Evolutionary conservation across 106 monocot genomes (phyloP), one percentile per base, ranked within the genome.

Genomic region (Acorus gramineus): DNA sequence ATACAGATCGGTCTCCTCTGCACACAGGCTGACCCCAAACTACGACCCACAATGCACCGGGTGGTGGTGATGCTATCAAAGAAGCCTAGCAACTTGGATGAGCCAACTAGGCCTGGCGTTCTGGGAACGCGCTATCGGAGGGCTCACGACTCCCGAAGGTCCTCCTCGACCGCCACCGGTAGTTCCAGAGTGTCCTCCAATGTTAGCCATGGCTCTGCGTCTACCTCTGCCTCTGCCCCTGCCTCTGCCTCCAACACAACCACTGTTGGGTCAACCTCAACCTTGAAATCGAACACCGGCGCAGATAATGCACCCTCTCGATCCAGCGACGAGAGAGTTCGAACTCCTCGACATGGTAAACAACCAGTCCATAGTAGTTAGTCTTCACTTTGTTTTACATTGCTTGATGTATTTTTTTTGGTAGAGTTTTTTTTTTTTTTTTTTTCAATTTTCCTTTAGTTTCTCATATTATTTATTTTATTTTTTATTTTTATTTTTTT

Each of bases 1-100:
- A 71, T 79, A 6, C 87, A 83, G 10, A 12, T 87, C n/a, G 87
- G 80, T 9, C 77, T 87, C 44, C 80, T 87, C 10, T 87, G 87
- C 72, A 72, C 80, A 4, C 87, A 87, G 61, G 44, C 75, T 3
- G 87, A 87, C 12, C 83, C 83, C 42, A 80, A 80, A 58, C 44
- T 77, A 7, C 53, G 87, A 47, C 87, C 83, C 2, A 78, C 83
- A 68, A 87, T 87, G 83, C 73, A 78, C 55, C 67, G 83, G 5
- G 87, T 87, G 59, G 78, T 77, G 8, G 65, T 87, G 2, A 74
- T 75, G n/a, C 66, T 87, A 28, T 87, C 87, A 4, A 87, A 80
- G 66, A 83, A 69, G 69, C 75, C 83, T 3, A 87, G 71, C 68
- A 42, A 53, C 3, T 66, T 87, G 46, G 80, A 83, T 47, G 83